Evolutionary conservation across 2,329 filamentous ascomycete species (phyloP), one percentile per base, ranked within the genome.

Genomic region (Phoma sp.): DNA sequence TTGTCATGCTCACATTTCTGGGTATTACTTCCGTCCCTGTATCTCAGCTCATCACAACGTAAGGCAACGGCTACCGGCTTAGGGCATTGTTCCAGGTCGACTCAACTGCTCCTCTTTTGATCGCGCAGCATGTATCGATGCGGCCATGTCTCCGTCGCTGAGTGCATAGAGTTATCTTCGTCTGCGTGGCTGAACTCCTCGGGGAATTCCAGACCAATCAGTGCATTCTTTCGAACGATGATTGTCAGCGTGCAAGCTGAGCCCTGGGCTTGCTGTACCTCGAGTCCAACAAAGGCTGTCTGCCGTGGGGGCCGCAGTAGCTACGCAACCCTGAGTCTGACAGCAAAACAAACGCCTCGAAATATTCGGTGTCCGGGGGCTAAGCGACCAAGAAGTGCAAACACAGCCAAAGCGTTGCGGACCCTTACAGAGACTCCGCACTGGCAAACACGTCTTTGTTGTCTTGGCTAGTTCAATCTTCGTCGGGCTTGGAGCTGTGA

Each of bases 161-260:
- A 13, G 12, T 37, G n/a, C 21, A 17, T 31, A 12, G 19, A 19
- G 13, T 7, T 31, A 15, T 32, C 27, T 27, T 37, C 6, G 21
- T 50, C 32, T 1, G 19, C 13, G 17, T 33, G 27, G 17, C 39
- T 13, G 27, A n/a, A 17, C 25, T 13, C 13, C 32, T 9, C 8
- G 17, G 19, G 7, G 9, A 15, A 9, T 22, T 38, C 19, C 6
- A 38, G 21, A 10, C 21, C 29, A 36, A 29, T 55, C 39, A 39
- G 39, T 25, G 38, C 15, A 10, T 22, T 21, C 13, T 7, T 12
- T 36, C 10, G 12, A 40, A 29, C 31, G 44, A 40, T 49, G 35
- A 55, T 35, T 10, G 45, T 55, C 44, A 55, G 51, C 51, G n/a
- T 25, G n/a, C 44, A 29, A 39, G 19, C 33, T 44, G n/a, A 35